Conservation (phyloP, 73 alveolate species). For the Blepharisma stoltei region DNA sequence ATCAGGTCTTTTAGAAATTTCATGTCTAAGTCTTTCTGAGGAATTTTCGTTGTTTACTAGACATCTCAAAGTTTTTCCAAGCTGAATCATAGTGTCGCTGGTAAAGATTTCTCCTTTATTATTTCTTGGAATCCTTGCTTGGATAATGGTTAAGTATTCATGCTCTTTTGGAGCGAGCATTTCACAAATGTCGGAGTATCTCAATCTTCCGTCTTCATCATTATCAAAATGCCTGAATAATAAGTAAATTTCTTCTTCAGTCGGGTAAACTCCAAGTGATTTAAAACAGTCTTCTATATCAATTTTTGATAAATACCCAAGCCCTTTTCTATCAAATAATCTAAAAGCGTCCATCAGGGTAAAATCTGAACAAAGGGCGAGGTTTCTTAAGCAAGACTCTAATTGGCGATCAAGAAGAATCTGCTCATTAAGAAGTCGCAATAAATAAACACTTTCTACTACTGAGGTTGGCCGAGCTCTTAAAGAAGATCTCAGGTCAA, state of each 20-base stretch:
- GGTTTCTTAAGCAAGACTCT: constrained; percentile 27
- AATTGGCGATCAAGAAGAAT: constrained; percentile 36
- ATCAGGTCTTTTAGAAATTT: constrained; percentile 8
- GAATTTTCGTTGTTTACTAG: background rate
- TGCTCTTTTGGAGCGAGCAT: constrained; percentile 37
- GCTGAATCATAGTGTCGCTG: background rate
- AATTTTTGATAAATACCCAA: constrained; percentile 23
- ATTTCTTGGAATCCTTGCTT: background rate
- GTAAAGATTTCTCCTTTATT: constrained; percentile 22
- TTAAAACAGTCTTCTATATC: constrained; percentile 33
- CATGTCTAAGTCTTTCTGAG: background rate
- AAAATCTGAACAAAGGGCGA: constrained; percentile 35
- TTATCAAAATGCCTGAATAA: constrained; percentile 30
- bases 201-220: constrained; percentile 28
- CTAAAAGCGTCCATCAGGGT: constrained; percentile 37
- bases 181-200: constrained; percentile 36
- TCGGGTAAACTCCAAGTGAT: constrained; percentile 32
- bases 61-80: constrained; percentile 14
- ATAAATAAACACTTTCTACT: background rate
- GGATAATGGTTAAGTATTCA: background rate
- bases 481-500: too few relatives aligned
- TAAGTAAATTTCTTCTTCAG: constrained; percentile 38
- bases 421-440: constrained; percentile 19
- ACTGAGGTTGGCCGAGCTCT: background rate
- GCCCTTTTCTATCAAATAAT: constrained; percentile 31